Evolutionary conservation across 805 yeast genomes (phyloP), one percentile per base, ranked within the genome.

Genomic region (Hanseniaspora lachancei): DNA sequence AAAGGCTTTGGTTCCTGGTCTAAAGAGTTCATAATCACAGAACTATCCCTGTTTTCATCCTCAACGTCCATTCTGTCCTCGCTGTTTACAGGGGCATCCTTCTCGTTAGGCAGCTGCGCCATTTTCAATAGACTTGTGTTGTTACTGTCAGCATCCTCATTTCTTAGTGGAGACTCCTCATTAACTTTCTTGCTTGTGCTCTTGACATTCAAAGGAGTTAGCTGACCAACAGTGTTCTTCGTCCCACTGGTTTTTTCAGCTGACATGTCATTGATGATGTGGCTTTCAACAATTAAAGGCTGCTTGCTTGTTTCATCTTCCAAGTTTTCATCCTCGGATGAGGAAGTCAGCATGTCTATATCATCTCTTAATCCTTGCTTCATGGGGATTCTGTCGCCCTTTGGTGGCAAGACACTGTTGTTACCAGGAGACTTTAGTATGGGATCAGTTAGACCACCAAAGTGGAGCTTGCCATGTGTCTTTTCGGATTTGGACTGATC

Each of bases 381-480:
- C 69, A 68, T 68, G 12, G 72, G 72, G 36, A 66, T 67, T 50
- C 66, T 65, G 47, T 64, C 62, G 2, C 68, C 59, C 49, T 63
- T 66, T 5, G 67, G 61, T 10, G 72, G 72, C 36, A 68, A 49
- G 12, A 66, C 23, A 1, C 67, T 62, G 3, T 18, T 46, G 23
- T 10, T 13, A 13, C 69, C 62, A 9, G 72, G 71, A 52, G 59
- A 56, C 18, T 49, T 40, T 15, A 53, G 21, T n/a, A 49, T 38
- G 3, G 57, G 49, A 15, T 49, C 51, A 18, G 41, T 48, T 10
- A 41, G 53, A 13, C 48, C 58, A 32, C 46, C 41, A 21, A 38
- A 50, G 20, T 50, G 48, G 12, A 56, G 15, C n/a, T 50, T 55
- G 0, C 49, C 57, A 9, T 56, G 61, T 13, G 34, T 15, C 23